Percentiles rank a stretch among this genome's conserved stretches.
Conservation (phyloP, 306 rosid genomes). For the Myrica gale region DNA sequence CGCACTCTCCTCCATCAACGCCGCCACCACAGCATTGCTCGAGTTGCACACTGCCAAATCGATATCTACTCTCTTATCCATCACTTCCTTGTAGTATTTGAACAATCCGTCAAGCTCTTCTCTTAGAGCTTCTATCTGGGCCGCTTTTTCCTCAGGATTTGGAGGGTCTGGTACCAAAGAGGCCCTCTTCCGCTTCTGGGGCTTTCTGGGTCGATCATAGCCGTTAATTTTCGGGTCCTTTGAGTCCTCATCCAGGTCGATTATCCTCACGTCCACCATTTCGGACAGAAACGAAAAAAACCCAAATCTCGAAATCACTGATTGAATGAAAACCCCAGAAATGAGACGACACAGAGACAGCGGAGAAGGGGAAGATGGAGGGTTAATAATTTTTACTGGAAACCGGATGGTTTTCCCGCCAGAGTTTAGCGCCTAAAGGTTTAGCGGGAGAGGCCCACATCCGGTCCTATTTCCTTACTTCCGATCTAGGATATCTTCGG, state of each 20-base stretch:
- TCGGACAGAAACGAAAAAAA: background rate
- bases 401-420: no score
- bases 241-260: conserved; percentile 28
- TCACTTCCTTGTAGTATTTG: conserved; percentile 48
- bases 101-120: conserved; percentile 61
- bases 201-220: conserved; percentile 36
- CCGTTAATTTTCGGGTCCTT: conserved; percentile 29
- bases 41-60: conserved; percentile 38
- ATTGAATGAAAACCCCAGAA: background rate
- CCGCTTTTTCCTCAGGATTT: conserved; percentile 46
- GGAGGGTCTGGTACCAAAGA: conserved; percentile 21
- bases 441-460: no score
- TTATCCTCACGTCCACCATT: conserved; percentile 32
- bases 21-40: conserved; percentile 50
- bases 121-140: conserved; percentile 39
- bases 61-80: conserved; percentile 36
- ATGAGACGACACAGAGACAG: no score
- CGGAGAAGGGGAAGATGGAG: no score
- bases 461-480: no score
- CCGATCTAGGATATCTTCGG: no score
- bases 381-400: no score
- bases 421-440: no score
- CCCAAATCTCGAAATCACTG: background rate
- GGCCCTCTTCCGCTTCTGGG: conserved; percentile 60
- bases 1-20: conserved; percentile 72